A percentile compares a stretch with the other conserved stretches of the same genome.
Evolutionary conservation across 2,329 filamentous ascomycete genomes (phyloP).

Genomic region (Exophiala calicioides): DNA sequence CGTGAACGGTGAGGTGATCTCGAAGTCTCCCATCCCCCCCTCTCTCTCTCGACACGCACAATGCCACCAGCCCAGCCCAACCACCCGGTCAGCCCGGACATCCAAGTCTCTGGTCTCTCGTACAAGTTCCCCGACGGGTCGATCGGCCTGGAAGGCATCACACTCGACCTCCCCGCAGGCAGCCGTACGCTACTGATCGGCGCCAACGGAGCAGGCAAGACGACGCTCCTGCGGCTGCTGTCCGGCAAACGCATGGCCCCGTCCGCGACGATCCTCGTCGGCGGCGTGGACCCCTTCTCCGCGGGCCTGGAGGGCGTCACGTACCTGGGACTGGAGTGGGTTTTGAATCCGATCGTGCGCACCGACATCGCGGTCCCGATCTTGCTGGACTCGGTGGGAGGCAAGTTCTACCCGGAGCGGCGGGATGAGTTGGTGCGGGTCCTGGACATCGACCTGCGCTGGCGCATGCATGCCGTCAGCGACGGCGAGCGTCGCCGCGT

Average conservation of each 20-base stretch:
- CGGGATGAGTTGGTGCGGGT: slow-evolving; percentile 85
- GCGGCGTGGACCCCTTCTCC: slow-evolving; percentile 87
- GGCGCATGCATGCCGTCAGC: slow-evolving; percentile 94
- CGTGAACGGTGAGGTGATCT: not conserved
- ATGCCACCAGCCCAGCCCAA: not conserved
- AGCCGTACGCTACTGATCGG: slow-evolving; percentile 91
- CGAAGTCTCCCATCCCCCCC: not conserved
- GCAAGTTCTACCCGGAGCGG: slow-evolving; percentile 76
- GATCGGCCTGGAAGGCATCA: slow-evolving; percentile 73
- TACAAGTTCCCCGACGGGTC: slow-evolving; percentile 88
- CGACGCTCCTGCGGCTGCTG: slow-evolving; percentile 89
- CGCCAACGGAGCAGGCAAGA: slow-evolving; percentile 95
- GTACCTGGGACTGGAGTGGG: slow-evolving; percentile 97
- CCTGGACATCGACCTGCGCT: slow-evolving; percentile 85
- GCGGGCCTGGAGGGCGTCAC: slow-evolving; percentile 88
- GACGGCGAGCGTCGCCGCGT: slow-evolving; percentile 91
- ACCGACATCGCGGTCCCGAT: slow-evolving; percentile 91
- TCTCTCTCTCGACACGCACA: not conserved
- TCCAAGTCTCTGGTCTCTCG: slow-evolving; percentile 73
- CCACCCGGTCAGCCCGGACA: slow-evolving; percentile 53
- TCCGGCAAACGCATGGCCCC: slow-evolving; percentile 94
- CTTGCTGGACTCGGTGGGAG: slow-evolving; percentile 81
- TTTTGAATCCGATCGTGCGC: slow-evolving; percentile 92
- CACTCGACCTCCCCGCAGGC: slow-evolving; percentile 73
- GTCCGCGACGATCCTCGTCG: slow-evolving; percentile 69